Evolutionary conservation across 78 protist species (phyloP).

Genomic region (Cavenderia fasciculata): DNA sequence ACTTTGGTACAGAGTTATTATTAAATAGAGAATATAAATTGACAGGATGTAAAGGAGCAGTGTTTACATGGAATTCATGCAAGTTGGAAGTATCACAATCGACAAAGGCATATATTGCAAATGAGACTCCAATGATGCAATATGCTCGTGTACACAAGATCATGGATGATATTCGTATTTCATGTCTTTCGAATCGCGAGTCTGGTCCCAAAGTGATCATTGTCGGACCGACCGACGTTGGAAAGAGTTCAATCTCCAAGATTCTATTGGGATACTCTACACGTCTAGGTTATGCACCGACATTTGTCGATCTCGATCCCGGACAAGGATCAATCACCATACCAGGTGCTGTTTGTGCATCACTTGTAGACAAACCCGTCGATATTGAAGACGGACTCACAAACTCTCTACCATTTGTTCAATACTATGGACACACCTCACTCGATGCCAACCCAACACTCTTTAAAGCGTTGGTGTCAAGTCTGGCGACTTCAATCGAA

Average conservation of each 20-base stretch:
- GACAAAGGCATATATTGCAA: conserved; percentile 13
- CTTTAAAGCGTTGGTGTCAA: conserved; percentile 37
- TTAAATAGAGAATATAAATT: conserved; percentile 37
- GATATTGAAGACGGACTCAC: conserved; percentile 56
- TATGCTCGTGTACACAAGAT: conserved; percentile 50
- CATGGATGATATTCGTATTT: conserved; percentile 58
- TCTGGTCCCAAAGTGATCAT: conserved; percentile 73
- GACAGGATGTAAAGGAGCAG: conserved; percentile 35
- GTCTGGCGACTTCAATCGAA: conserved; percentile 41
- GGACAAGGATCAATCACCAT: conserved; percentile 82
- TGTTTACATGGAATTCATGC: conserved; percentile 84
- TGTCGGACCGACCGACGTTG: conserved; percentile 87
- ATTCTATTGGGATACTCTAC: conserved; percentile 78
- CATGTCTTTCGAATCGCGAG: neutral
- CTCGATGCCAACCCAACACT: conserved; percentile 56
- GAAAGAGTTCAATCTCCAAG: conserved; percentile 83
- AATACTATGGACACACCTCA: conserved; percentile 78
- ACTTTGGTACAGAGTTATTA: conserved; percentile 84
- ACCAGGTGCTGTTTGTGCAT: conserved; percentile 83
- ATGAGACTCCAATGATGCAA: conserved; percentile 84
- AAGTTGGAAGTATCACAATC: conserved; percentile 10
- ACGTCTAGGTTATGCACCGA: conserved; percentile 44
- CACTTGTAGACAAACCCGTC: conserved; percentile 56
- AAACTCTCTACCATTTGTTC: conserved; percentile 73
- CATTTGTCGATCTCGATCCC: conserved; percentile 85